A percentile compares a stretch with the other conserved stretches of the same genome.
phyloP scores from a whole-genome alignment of 164 flowering plant genomes.

The Buxus sempervirens region DNA sequence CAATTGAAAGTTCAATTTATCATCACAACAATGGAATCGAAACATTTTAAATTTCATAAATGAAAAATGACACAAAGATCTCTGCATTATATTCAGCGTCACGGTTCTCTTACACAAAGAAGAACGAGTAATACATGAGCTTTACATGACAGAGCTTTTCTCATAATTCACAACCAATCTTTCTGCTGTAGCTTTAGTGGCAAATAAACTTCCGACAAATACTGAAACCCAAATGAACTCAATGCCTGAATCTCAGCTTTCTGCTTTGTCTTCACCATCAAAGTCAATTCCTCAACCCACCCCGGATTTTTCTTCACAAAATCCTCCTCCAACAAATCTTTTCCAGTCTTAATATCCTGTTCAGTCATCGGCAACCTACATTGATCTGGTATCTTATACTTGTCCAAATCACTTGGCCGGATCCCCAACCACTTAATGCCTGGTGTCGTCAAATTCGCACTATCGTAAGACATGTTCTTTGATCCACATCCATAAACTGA shows the following conservation, averaged over 20 bases:
- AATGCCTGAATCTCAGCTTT: slow-evolving; percentile 98
- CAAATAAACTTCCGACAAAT: slow-evolving; percentile 87
- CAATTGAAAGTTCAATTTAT: background rate
- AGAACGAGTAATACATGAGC: too few species aligned
- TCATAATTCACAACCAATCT: slow-evolving; percentile 71
- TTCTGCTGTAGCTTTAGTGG: slow-evolving; percentile 89
- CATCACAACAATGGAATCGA: background rate
- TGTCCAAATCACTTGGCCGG: slow-evolving; percentile 94
- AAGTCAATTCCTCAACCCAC: slow-evolving; percentile 85
- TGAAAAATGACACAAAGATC: background rate
- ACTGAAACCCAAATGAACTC: slow-evolving; percentile 95
- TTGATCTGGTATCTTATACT: slow-evolving; percentile 91
- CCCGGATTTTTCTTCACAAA: slow-evolving; percentile 98
- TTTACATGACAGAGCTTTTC: background rate
- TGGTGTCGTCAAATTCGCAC: slow-evolving; percentile 90
- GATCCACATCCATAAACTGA: slow-evolving; percentile 98
- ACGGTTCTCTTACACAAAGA: background rate
- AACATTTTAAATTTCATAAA: background rate
- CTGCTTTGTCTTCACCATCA: slow-evolving; percentile 96
- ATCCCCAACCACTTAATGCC: slow-evolving; percentile 97
- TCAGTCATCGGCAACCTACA: slow-evolving; percentile 96
- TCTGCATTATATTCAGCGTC: background rate
- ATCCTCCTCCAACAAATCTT: slow-evolving; percentile 96
- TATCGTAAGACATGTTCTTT: slow-evolving; percentile 97
- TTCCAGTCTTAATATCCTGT: slow-evolving; percentile 96